Percentiles rank a stretch among this genome's conserved stretches.
Evolutionary conservation across 2,329 filamentous ascomycete genomes (phyloP).

Genomic region (Colletotrichum lini): DNA sequence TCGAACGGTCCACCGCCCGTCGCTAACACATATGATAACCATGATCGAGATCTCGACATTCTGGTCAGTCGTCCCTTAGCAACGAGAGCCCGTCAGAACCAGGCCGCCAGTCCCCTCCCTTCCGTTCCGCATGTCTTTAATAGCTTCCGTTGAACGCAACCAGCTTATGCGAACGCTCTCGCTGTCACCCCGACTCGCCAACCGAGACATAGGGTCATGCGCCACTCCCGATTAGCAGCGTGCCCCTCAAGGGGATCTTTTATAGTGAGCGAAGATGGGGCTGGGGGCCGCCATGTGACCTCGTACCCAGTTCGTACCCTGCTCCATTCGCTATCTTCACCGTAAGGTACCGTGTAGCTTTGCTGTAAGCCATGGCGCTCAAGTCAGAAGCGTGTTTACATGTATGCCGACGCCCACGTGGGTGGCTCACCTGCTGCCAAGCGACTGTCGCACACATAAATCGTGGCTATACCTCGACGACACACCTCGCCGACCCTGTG

Average conservation of each 20-base stretch:
- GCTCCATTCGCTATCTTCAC: neutral
- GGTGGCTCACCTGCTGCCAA: constrained; percentile 24
- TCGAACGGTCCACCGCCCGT: neutral
- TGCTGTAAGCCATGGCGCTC: constrained; percentile 16
- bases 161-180: constrained; percentile 19
- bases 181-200: constrained; percentile 21
- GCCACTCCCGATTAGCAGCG: neutral
- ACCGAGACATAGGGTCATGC: constrained; percentile 35
- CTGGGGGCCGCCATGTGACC: constrained; percentile 17
- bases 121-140: constrained; percentile 1
- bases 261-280: neutral
- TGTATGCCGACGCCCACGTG: constrained; percentile 15
- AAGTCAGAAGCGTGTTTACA: constrained; percentile 18
- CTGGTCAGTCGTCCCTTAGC: neutral
- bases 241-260: neutral
- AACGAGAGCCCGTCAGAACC: neutral
- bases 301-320: constrained; percentile 3
- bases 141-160: neutral
- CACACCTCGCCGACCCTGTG: neutral
- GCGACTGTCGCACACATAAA: neutral
- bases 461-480: neutral
- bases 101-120: neutral
- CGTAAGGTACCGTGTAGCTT: neutral
- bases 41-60: neutral
- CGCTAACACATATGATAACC: too few relatives aligned